Evolutionary conservation across 495 filamentous ascomycete genomes (phyloP).

Genomic region (Aspergillus sparsus): DNA sequence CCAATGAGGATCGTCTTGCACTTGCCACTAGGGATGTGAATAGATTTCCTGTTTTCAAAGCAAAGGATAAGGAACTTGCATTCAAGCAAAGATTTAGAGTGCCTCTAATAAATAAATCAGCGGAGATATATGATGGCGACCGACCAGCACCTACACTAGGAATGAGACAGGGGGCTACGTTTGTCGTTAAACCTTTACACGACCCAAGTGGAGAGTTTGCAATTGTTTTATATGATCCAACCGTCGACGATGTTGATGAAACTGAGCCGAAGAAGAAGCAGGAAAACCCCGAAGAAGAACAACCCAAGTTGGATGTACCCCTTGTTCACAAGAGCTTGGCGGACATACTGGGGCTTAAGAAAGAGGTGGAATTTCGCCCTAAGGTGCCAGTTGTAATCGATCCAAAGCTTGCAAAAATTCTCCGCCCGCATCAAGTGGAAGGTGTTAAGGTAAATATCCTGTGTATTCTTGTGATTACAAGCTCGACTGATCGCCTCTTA

Average conservation of each 20-base stretch:
- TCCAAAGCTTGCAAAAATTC: conserved; percentile 82
- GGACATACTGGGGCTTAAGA: conserved; percentile 94
- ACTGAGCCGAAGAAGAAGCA: conserved; percentile 52
- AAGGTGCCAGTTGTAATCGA: conserved; percentile 97
- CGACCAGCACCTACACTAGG: conserved; percentile 84
- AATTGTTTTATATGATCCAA: conserved; percentile 95
- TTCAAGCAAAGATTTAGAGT: conserved; percentile 85
- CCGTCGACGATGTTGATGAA: conserved; percentile 78
- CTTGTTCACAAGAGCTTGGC: conserved; percentile 91
- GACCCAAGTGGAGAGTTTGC: conserved; percentile 95
- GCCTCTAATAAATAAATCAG: conserved; percentile 80
- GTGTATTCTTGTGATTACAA: not conserved
- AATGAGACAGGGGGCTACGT: conserved; percentile 77
- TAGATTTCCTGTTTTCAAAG: conserved; percentile 84
- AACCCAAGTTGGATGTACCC: conserved; percentile 71
- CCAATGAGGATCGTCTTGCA: conserved; percentile 83
- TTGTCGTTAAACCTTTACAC: conserved; percentile 88
- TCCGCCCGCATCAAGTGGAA: conserved; percentile 96
- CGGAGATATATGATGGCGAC: conserved; percentile 68
- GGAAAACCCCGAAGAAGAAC: conserved; percentile 48
- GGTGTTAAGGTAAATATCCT: conserved; percentile 71
- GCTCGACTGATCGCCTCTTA: conserved; percentile 21
- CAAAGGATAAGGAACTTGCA: conserved; percentile 79
- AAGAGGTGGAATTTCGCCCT: conserved; percentile 75
- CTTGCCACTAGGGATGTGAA: conserved; percentile 87